A percentile compares a stretch with the other conserved stretches of the same genome.
phyloP scores from a whole-genome alignment of 169 alveolate genomes.

The Nephromyces sp. region DNA sequence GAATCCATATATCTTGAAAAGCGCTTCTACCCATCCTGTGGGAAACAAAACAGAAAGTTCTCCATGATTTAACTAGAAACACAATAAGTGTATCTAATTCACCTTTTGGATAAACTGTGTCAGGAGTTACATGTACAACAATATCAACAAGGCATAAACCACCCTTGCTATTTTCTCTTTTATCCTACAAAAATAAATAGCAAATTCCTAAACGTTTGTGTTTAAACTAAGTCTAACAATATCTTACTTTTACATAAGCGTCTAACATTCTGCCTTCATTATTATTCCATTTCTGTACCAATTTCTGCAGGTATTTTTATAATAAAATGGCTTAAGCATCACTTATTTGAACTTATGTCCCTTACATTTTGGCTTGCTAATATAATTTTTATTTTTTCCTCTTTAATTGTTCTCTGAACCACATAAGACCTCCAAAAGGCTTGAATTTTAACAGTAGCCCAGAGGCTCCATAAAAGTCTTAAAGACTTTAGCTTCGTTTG shows the following conservation, averaged over 20 bases:
- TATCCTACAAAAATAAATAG: background rate
- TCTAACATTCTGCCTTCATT: too few relatives aligned
- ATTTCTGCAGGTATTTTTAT: too few relatives aligned
- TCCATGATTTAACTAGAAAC: background rate
- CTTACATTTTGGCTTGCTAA: conserved; percentile 37
- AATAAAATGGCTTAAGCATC: too few relatives aligned
- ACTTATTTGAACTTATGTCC: too few relatives aligned
- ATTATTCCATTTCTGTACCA: too few relatives aligned
- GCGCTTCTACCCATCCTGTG: background rate
- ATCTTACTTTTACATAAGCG: too few relatives aligned
- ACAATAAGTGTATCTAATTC: background rate
- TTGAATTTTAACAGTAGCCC: conserved; percentile 31
- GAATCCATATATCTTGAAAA: background rate
- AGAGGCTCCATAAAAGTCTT: conserved; percentile 6
- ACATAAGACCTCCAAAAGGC: conserved; percentile 49
- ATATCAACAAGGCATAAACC: background rate
- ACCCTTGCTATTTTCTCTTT: background rate
- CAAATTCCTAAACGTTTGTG: too few relatives aligned
- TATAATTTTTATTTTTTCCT: conserved; percentile 35
- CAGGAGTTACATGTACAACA: background rate
- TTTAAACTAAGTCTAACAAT: too few relatives aligned
- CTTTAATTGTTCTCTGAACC: conserved; percentile 43
- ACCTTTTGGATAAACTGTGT: background rate
- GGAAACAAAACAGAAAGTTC: background rate
- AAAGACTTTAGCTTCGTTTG: conserved; percentile 18